Conservation (phyloP, 2,329 filamentous ascomycete genomes). For the Clonostachys byssicola region DNA sequence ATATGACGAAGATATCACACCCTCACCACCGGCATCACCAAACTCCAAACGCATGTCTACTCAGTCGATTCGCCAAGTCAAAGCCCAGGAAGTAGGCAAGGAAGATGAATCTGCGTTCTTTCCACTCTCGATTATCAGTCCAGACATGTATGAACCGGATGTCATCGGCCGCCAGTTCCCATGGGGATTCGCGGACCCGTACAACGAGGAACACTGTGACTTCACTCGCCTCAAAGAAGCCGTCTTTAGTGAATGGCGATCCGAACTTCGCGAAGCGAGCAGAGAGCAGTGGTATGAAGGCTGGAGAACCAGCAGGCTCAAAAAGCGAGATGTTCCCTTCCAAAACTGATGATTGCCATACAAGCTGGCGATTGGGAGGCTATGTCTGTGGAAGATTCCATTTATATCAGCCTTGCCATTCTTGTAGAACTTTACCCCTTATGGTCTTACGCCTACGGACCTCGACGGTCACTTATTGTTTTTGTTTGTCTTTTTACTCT, state of each 20-base stretch:
- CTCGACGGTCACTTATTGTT: neutral
- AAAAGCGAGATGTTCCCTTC: slow-evolving; percentile 41
- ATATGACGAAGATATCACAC: slow-evolving; percentile 26
- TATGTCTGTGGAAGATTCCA: too few relatives aligned
- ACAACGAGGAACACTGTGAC: slow-evolving; percentile 88
- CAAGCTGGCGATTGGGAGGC: too few relatives aligned
- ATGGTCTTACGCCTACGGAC: neutral
- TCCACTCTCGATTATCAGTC: slow-evolving; percentile 89
- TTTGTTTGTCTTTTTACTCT: neutral
- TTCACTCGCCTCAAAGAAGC: slow-evolving; percentile 86
- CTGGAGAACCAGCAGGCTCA: slow-evolving; percentile 76
- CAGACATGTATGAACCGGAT: slow-evolving; percentile 81
- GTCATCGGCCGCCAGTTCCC: slow-evolving; percentile 84
- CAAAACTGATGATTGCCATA: slow-evolving; percentile 10
- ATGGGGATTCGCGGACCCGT: slow-evolving; percentile 95
- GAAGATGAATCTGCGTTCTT: slow-evolving; percentile 63
- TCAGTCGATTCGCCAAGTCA: slow-evolving; percentile 38
- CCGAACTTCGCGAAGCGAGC: slow-evolving; percentile 84
- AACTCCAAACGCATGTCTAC: slow-evolving; percentile 40
- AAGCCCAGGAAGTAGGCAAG: slow-evolving; percentile 38
- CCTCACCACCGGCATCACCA: slow-evolving; percentile 26
- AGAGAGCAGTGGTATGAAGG: slow-evolving; percentile 93
- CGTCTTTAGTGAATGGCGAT: slow-evolving; percentile 90
- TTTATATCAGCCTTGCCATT: too few relatives aligned
- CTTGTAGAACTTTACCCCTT: neutral